Percentiles rank a stretch among this genome's conserved stretches.
Evolutionary conservation across 768 basidiomycete genomes (phyloP).

Genomic region (Tremella mesenterica): DNA sequence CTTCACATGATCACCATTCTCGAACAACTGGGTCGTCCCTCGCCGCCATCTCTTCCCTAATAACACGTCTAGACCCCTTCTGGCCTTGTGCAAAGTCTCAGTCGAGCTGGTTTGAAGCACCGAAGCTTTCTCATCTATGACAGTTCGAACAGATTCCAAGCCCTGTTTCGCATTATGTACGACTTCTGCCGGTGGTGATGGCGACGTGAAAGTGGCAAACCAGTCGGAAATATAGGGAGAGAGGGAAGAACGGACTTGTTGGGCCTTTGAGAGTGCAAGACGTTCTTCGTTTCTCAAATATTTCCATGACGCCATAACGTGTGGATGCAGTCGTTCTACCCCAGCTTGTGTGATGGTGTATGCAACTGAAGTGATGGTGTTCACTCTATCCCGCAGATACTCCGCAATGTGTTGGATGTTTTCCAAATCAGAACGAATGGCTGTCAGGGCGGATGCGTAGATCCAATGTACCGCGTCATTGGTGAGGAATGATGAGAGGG

Average conservation of each 20-base stretch:
- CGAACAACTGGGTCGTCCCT: too few relatives aligned
- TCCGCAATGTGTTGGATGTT: background rate
- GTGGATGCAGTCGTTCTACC: background rate
- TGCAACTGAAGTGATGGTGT: background rate
- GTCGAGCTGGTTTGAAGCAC: background rate
- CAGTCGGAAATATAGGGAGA: too few relatives aligned
- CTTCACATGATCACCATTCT: too few relatives aligned
- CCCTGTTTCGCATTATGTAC: background rate
- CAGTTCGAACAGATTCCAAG: background rate
- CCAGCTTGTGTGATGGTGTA: background rate
- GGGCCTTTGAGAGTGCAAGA: too few relatives aligned
- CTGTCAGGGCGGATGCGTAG: background rate
- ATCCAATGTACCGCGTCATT: background rate
- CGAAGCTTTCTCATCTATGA: slow-evolving; percentile 1
- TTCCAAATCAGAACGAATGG: background rate
- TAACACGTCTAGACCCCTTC: slow-evolving; percentile 7
- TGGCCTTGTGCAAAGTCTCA: slow-evolving; percentile 4
- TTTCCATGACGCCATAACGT: background rate
- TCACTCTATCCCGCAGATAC: background rate
- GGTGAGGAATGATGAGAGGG: background rate
- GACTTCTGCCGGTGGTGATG: too few relatives aligned
- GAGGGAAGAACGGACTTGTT: background rate
- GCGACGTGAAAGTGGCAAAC: background rate
- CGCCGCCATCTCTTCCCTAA: too few relatives aligned
- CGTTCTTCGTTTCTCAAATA: background rate